A percentile compares a stretch with the other conserved stretches of the same genome.
Conservation (phyloP, 768 basidiomycete genomes). For the Astraeus odoratus region DNA sequence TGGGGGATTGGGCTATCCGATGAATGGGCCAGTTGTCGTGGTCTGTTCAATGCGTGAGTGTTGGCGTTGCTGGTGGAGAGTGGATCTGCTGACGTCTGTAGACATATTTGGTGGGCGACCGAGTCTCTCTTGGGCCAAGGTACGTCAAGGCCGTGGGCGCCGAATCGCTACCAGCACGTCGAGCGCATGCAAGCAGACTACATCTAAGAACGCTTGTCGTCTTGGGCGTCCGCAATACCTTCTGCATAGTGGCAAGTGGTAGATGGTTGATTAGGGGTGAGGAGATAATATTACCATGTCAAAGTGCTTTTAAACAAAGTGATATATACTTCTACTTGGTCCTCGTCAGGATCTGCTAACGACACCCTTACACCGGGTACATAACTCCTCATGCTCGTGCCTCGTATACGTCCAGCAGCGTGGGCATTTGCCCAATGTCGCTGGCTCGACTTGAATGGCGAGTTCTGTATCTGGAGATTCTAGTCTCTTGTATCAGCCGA, state of each 20-base stretch:
- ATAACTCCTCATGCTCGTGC: slow-evolving; percentile 43
- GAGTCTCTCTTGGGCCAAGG: too few relatives aligned
- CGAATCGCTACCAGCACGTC: not conserved
- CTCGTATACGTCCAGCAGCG: slow-evolving; percentile 85
- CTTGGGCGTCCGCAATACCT: not conserved
- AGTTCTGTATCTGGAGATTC: slow-evolving; percentile 20
- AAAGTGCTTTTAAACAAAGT: not conserved
- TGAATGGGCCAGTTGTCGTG: not conserved
- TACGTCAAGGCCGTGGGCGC: too few relatives aligned
- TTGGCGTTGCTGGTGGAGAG: not conserved
- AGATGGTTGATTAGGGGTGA: not conserved
- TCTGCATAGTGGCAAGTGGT: not conserved
- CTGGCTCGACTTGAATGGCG: slow-evolving; percentile 53
- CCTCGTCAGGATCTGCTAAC: slow-evolving; percentile 4
- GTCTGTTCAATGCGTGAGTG: not conserved
- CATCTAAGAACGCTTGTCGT: not conserved
- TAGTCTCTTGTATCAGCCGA: not conserved
- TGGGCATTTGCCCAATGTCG: slow-evolving; percentile 67
- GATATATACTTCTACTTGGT: not conserved
- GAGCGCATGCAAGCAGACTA: not conserved
- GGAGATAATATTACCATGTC: not conserved
- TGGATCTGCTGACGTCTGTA: not conserved
- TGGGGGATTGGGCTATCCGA: not conserved
- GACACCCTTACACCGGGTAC: slow-evolving; percentile 50
- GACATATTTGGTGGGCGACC: not conserved